Conservation (phyloP, 768 basidiomycete species). For the Pulveroboletus sp. region DNA sequence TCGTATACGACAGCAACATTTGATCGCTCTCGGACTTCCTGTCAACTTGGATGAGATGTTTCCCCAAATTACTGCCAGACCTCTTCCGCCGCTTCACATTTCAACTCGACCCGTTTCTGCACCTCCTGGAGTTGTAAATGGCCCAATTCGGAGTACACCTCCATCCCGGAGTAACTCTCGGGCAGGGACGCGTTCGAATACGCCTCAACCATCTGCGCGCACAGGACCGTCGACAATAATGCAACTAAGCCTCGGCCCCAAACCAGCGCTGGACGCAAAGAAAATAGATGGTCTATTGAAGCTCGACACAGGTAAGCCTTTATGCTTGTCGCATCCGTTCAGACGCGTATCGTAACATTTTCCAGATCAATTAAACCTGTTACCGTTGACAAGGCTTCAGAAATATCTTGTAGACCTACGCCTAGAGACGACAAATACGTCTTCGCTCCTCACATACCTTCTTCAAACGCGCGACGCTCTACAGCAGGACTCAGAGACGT, state of each 20-base stretch:
- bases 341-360: constrained; percentile 6
- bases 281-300: constrained; percentile 67
- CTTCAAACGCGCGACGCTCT: constrained; percentile 78
- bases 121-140: constrained; percentile 61
- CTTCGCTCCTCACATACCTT: constrained; percentile 73
- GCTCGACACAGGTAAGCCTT: constrained; percentile 60
- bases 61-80: constrained; percentile 60
- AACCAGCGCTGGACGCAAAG: constrained; percentile 67
- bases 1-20: constrained; percentile 83
- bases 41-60: constrained; percentile 94
- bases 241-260: constrained; percentile 64
- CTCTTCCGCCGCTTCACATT: constrained; percentile 79
- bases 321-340: background rate
- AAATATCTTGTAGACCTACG: constrained; percentile 65
- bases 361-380: constrained; percentile 67
- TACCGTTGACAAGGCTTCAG: constrained; percentile 68
- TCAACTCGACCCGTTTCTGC: constrained; percentile 80
- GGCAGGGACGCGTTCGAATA: constrained; percentile 45
- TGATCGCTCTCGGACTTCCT: constrained; percentile 89
- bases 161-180: constrained; percentile 46
- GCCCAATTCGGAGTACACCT: constrained; percentile 26
- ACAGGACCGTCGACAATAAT: constrained; percentile 28
- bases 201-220: constrained; percentile 41
- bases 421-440: constrained; percentile 70
- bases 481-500: constrained; percentile 86